Percentiles rank a stretch among this genome's conserved stretches.
Conservation (phyloP, 2,329 filamentous ascomycete species). For the Thermothelomyces thermophilus region DNA sequence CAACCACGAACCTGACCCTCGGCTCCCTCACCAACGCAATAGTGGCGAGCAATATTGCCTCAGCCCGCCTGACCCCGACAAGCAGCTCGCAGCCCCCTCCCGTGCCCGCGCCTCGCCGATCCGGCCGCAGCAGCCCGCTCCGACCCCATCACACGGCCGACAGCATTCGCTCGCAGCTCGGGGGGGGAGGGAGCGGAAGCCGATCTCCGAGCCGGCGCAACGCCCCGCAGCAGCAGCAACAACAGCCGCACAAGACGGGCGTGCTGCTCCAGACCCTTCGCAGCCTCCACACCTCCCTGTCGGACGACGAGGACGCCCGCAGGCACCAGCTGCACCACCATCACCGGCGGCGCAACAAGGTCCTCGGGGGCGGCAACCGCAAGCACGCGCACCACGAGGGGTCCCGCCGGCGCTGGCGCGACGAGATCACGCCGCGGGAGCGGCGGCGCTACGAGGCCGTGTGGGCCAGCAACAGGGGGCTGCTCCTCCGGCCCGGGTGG, state of each 20-base stretch:
- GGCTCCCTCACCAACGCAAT: constrained; percentile 67
- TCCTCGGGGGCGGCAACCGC: constrained; percentile 41
- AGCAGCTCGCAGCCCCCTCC: constrained; percentile 32
- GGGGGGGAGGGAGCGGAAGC: constrained; percentile 20
- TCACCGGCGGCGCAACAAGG: constrained; percentile 27
- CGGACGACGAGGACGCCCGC: constrained; percentile 44
- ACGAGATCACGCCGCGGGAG: constrained; percentile 64
- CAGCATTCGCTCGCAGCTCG: constrained; percentile 16
- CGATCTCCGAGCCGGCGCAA: constrained; percentile 31
- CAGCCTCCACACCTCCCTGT: constrained; percentile 39
- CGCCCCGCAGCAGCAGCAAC: not conserved
- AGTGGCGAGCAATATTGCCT: constrained; percentile 66
- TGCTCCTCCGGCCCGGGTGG: constrained; percentile 32
- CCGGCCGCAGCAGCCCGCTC: constrained; percentile 21
- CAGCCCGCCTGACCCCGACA: constrained; percentile 43
- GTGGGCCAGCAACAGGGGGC: constrained; percentile 73
- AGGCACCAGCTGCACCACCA: constrained; percentile 29
- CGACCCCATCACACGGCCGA: constrained; percentile 21
- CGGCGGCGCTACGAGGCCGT: constrained; percentile 77
- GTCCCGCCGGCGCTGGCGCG: constrained; percentile 67
- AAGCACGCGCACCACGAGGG: constrained; percentile 74
- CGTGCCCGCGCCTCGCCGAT: constrained; percentile 32
- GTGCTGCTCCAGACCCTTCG: constrained; percentile 63
- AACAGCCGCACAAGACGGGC: constrained; percentile 38
- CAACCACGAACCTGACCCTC: constrained; percentile 42